Percentiles rank a stretch among this genome's conserved stretches.
Evolutionary conservation across 148 eudicot genomes (phyloP).

Genomic region (Dysphania ambrosioides): DNA sequence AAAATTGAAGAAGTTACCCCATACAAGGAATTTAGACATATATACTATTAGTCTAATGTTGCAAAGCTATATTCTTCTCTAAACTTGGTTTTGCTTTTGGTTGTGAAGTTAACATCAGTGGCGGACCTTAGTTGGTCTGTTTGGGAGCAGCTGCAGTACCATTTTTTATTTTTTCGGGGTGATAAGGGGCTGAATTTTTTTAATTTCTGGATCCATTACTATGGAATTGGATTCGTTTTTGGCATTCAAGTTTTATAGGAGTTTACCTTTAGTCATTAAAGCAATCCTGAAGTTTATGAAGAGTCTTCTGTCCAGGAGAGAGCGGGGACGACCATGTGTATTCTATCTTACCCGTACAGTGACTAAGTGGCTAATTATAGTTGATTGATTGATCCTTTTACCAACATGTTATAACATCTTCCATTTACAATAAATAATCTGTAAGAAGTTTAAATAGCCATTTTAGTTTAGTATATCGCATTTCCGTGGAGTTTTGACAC

Average conservation of each 20-base stretch:
- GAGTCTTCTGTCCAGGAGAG: background rate
- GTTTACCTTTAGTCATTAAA: background rate
- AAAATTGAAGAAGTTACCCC: background rate
- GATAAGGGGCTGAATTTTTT: background rate
- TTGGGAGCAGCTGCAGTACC: background rate
- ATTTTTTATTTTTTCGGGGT: too few relatives aligned
- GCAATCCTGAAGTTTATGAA: background rate
- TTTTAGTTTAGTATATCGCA: background rate
- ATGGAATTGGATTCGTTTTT: too few relatives aligned
- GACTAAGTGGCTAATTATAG: background rate
- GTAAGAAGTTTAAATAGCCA: background rate
- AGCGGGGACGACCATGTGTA: too few relatives aligned
- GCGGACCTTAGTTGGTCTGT: background rate
- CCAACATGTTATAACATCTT: too few relatives aligned
- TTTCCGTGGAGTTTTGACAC: too few relatives aligned
- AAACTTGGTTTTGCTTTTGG: background rate
- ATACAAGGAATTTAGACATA: too few relatives aligned
- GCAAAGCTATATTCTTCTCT: background rate
- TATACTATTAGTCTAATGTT: background rate
- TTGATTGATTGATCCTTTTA: background rate
- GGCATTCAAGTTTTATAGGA: background rate
- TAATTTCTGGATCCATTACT: too few relatives aligned
- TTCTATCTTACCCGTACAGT: too few relatives aligned
- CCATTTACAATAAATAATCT: too few relatives aligned
- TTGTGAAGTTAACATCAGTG: background rate